These are phyloP conservation scores for Trypanosoma brucei DNA, from an alignment of 208 protist genomes.

Conservation along the genomic window DNA sequence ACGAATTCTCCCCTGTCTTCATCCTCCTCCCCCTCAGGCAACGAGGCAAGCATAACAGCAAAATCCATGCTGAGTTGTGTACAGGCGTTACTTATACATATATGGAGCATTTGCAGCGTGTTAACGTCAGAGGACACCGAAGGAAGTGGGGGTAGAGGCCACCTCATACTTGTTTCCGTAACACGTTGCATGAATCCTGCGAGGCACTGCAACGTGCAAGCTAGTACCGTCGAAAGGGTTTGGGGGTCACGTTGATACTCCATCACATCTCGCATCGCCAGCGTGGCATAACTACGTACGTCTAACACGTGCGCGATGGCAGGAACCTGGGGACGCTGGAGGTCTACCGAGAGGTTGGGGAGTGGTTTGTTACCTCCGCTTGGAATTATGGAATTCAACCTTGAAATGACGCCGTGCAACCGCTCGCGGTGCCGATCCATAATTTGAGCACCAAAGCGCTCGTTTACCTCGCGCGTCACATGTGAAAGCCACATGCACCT, in stretches of 20 bases:
- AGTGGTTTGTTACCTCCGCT: constrained; percentile 15
- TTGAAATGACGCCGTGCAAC: constrained; percentile 35
- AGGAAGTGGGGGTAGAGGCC: constrained; percentile 65
- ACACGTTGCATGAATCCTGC: constrained; percentile 29
- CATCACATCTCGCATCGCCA: constrained; percentile 50
- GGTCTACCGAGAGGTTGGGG: constrained; percentile 14
- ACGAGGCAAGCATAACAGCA: constrained; percentile 31
- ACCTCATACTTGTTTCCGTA: constrained; percentile 23
- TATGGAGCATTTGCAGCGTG: constrained; percentile 57
- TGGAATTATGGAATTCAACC: constrained; percentile 35
- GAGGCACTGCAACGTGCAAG: constrained; percentile 44
- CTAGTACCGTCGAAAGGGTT: constrained; percentile 42
- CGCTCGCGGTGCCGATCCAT: constrained; percentile 66
- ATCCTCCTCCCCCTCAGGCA: constrained; percentile 27
- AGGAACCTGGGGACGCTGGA: constrained; percentile 21
- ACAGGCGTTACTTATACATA: constrained; percentile 73
- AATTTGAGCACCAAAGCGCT: constrained; percentile 48
- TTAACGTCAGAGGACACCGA: constrained; percentile 47
- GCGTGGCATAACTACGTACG: constrained; percentile 36
- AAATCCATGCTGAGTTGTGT: constrained; percentile 55
- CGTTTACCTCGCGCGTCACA: constrained; percentile 40
- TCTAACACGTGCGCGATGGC: constrained; percentile 40
- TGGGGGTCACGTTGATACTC: constrained; percentile 59
- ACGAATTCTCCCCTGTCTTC: not conserved
- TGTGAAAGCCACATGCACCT: constrained; percentile 43